Evolutionary conservation across 208 protist species (phyloP).

Genomic region (Endotrypanum monterogeii): DNA sequence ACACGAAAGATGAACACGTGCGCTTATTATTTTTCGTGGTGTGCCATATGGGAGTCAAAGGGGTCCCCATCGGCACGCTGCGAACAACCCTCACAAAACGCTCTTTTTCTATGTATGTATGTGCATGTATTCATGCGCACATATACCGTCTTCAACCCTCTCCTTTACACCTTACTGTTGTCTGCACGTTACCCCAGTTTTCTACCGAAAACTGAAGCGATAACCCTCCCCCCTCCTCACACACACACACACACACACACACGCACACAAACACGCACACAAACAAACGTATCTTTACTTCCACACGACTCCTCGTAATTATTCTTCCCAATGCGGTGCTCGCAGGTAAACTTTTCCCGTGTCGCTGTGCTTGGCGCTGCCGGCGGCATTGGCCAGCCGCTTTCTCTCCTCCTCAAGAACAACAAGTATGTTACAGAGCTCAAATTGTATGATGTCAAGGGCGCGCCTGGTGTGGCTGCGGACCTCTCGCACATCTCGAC

Average conservation of each 20-base stretch:
- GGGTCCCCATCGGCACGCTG: not conserved
- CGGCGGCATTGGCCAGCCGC: slow-evolving; percentile 96
- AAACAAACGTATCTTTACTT: not conserved
- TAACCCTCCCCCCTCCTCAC: not conserved
- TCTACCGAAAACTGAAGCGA: not conserved
- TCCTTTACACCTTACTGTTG: not conserved
- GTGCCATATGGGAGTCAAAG: too few species aligned
- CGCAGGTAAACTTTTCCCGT: slow-evolving; percentile 26
- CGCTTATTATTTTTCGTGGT: not conserved
- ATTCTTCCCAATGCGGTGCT: slow-evolving; percentile 26
- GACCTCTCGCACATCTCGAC: slow-evolving; percentile 91
- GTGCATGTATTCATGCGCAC: too few species aligned
- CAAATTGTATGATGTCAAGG: slow-evolving; percentile 88
- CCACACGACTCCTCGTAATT: not conserved
- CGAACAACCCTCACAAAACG: too few species aligned
- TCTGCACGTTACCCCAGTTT: not conserved
- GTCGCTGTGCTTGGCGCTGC: slow-evolving; percentile 95
- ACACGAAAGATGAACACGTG: not conserved
- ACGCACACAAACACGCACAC: too few species aligned
- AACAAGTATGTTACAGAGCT: slow-evolving; percentile 75
- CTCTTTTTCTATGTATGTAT: too few species aligned
- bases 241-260: not conserved
- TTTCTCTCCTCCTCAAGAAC: slow-evolving; percentile 94
- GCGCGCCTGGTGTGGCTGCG: slow-evolving; percentile 82
- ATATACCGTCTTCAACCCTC: too few species aligned